phyloP scores from a whole-genome alignment of 805 yeast genomes.

The Hanseniaspora clermontiae region DNA sequence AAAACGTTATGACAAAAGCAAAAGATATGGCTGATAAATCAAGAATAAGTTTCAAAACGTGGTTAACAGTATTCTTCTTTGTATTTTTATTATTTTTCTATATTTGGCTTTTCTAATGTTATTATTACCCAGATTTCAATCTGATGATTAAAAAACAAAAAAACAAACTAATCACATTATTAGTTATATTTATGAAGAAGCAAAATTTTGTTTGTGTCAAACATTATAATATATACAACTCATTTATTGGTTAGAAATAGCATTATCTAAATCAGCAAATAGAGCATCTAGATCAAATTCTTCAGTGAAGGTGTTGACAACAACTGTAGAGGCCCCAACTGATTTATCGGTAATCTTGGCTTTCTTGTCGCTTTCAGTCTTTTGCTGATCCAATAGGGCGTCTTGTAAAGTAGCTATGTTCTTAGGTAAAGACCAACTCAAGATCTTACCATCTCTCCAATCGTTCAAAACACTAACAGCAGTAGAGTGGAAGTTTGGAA shows the following conservation, averaged over 20 bases:
- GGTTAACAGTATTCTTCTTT: constrained; percentile 42
- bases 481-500: constrained; percentile 79
- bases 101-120: constrained; percentile 30
- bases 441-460: constrained; percentile 93
- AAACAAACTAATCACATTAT: neutral
- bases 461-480: constrained; percentile 73
- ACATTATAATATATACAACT: neutral
- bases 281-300: constrained; percentile 87
- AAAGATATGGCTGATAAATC: constrained; percentile 49
- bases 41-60: constrained; percentile 50
- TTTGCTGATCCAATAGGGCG: constrained; percentile 20
- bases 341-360: constrained; percentile 36
- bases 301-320: constrained; percentile 83
- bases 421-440: constrained; percentile 80
- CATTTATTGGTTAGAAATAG: constrained; percentile 18
- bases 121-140: no score
- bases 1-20: constrained; percentile 45
- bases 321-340: constrained; percentile 35
- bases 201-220: neutral
- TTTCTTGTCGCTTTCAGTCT: constrained; percentile 32
- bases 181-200: no score
- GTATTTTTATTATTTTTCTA: constrained; percentile 40
- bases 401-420: constrained; percentile 32
- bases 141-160: neutral
- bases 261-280: constrained; percentile 35